These are phyloP conservation scores for Penicillium sp. DNA, from an alignment of 2,329 filamentous ascomycete species.

Conservation along the genomic window DNA sequence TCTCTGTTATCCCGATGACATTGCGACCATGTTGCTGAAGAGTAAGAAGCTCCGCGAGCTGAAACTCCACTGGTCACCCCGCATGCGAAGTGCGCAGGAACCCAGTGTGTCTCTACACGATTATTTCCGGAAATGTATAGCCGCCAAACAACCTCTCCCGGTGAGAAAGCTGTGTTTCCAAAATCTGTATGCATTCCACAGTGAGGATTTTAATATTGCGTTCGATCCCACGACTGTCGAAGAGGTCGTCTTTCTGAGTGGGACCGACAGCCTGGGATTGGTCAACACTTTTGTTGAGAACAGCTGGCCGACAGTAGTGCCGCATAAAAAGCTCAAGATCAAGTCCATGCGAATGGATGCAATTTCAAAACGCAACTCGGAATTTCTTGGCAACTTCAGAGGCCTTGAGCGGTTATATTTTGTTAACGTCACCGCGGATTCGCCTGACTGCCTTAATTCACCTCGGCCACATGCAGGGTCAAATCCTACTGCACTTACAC, in stretches of 20 bases:
- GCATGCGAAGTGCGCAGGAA: slow-evolving; percentile 60
- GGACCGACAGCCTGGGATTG: slow-evolving; percentile 39
- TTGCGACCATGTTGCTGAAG: slow-evolving; percentile 55
- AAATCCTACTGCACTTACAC: slow-evolving; percentile 27
- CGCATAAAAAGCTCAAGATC: slow-evolving; percentile 35
- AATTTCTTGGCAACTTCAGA: slow-evolving; percentile 42
- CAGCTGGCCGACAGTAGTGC: slow-evolving; percentile 47
- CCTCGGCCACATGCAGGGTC: slow-evolving; percentile 20
- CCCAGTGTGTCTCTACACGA: slow-evolving; percentile 54
- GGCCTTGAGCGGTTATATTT: slow-evolving; percentile 54
- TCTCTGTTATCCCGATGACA: slow-evolving; percentile 63
- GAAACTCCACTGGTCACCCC: slow-evolving; percentile 59
- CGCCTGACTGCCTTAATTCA: slow-evolving; percentile 33
- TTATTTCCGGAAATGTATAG: slow-evolving; percentile 56
- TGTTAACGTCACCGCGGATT: slow-evolving; percentile 41
- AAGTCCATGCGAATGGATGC: slow-evolving; percentile 52
- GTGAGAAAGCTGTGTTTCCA: slow-evolving; percentile 55
- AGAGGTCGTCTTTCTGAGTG: slow-evolving; percentile 55
- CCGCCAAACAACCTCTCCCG: slow-evolving; percentile 46
- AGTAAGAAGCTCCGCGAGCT: slow-evolving; percentile 55
- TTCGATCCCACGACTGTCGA: slow-evolving; percentile 44
- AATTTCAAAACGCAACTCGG: slow-evolving; percentile 44
- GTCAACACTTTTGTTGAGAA: slow-evolving; percentile 55
- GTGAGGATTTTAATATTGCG: slow-evolving; percentile 45
- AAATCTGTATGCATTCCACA: slow-evolving; percentile 57